Percentiles rank a stretch among this genome's conserved stretches.
Evolutionary conservation across 2,329 filamentous ascomycete species (phyloP).

Genomic region (Thelonectria olida): DNA sequence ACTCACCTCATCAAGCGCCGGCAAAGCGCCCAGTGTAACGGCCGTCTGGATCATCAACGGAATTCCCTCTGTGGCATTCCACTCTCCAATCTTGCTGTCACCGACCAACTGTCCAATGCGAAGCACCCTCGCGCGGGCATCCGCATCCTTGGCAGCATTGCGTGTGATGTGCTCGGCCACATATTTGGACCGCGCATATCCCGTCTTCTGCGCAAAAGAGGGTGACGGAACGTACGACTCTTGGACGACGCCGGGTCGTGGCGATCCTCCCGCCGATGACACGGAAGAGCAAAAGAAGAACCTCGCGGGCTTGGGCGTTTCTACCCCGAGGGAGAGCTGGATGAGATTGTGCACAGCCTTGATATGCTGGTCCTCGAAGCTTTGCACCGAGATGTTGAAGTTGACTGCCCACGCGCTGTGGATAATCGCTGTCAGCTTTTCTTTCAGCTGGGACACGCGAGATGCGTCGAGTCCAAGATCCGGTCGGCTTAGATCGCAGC

Average conservation of each 20-base stretch:
- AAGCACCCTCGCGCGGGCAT: conserved; percentile 46
- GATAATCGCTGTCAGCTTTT: conserved; percentile 53
- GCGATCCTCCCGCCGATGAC: conserved; percentile 42
- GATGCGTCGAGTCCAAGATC: conserved; percentile 29
- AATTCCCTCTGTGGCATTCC: conserved; percentile 62
- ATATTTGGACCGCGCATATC: conserved; percentile 53
- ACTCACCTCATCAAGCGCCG: conserved; percentile 52
- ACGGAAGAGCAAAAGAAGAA: conserved; percentile 64
- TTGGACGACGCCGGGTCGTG: conserved; percentile 44
- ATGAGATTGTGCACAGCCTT: conserved; percentile 56
- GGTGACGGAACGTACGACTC: conserved; percentile 47
- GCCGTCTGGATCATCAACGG: conserved; percentile 62
- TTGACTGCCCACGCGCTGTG: conserved; percentile 66
- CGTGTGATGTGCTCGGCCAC: conserved; percentile 51
- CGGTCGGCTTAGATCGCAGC: conserved; percentile 30
- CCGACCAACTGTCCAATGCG: conserved; percentile 61
- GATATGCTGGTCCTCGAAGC: conserved; percentile 60
- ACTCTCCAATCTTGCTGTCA: conserved; percentile 56
- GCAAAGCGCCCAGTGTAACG: conserved; percentile 56
- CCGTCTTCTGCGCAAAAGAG: conserved; percentile 51
- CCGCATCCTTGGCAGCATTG: conserved; percentile 41
- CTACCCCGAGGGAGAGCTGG: conserved; percentile 43
- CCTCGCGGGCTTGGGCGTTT: conserved; percentile 14
- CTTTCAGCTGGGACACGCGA: conserved; percentile 42
- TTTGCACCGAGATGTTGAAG: conserved; percentile 60